Conservation (phyloP, 1,139 yeast genomes). For the Zygoascus sp. region DNA sequence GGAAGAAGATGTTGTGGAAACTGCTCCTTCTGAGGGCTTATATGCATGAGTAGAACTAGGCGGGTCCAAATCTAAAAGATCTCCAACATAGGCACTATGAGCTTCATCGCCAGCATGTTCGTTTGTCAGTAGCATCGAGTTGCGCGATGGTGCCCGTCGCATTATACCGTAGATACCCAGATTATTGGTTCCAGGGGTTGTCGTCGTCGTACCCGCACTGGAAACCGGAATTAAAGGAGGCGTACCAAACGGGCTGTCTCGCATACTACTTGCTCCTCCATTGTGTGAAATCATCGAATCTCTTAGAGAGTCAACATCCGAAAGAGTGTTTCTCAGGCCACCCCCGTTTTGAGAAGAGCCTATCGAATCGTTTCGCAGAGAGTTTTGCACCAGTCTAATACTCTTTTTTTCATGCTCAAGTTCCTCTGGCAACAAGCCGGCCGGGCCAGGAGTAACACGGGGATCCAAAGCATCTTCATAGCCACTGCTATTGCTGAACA, state of each 20-base stretch:
- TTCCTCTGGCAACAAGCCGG: conserved; percentile 1
- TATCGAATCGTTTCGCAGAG: not conserved
- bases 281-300: not conserved
- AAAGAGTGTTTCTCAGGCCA: conserved; percentile 3
- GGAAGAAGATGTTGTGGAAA: not conserved
- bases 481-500: conserved; percentile 8
- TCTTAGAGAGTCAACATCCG: conserved; percentile 9
- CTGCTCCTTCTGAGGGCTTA: not conserved
- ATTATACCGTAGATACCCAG: conserved; percentile 6
- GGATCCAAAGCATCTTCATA: conserved; percentile 5
- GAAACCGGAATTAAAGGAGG: conserved; percentile 1
- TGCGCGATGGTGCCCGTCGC: conserved; percentile 9
- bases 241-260: not conserved
- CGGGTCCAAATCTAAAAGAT: not conserved
- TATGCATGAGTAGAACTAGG: not conserved
- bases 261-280: not conserved
- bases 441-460: not conserved
- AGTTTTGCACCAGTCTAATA: conserved; percentile 4
- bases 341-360: conserved; percentile 1
- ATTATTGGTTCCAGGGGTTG: not conserved
- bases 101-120: conserved; percentile 11
- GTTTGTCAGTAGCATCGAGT: conserved; percentile 4
- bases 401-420: conserved; percentile 5
- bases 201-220: not conserved
- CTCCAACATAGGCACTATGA: conserved; percentile 3